Evolutionary conservation across 495 filamentous ascomycete species (phyloP), one percentile per base, ranked within the genome.

Genomic region (Cercophora scortea): DNA sequence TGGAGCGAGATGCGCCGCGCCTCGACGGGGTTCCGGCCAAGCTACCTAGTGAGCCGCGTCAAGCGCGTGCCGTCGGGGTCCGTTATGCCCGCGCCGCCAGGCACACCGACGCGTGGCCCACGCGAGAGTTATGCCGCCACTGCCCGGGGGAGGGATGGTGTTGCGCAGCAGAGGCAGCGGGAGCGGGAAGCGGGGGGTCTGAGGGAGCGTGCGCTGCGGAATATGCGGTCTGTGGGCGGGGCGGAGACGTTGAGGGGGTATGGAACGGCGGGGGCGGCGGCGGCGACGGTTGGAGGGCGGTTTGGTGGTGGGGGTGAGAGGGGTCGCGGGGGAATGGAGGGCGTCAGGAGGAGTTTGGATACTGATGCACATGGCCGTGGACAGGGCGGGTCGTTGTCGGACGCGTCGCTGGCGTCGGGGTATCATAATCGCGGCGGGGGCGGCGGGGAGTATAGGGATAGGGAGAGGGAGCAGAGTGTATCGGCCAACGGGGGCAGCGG

Each of bases 1-100:
- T 75, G 74, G 74, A 67, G 62, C n/a, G 63, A 71, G 42, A 70
- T 77, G 61, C 69, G 64, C 15, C 52, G 62, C 36, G 56, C 61
- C 17, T 61, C 66, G 42, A 62, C 59, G 11, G 41, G 58, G 39
- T 47, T 56, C 59, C 42, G 62, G 45, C 56, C 60, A 42, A 55
- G 47, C 10, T 59, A 52, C 15, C 60, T 56, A 4, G 47, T 62
- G 10, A 59, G 44, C 40, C 56, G 57, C 6, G 46, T 57, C 15
- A 58, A 53, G 12, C 47, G 52, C 19, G 47, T 59, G 15, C 50
- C 54, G 18, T 44, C 50, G n/a, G 32, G 40, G 1, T 34, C 43
- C 17, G 35, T 16, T 42, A 16, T 32, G 15, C 13, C n/a, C 46
- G 9, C 33, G 25, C 25, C 25, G 25, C 25, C 2, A 5, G 25